These are phyloP conservation scores for sunflower (Helianthus annuus) DNA, from an alignment of 129 eudicot genomes.

Conservation along the genomic window DNA sequence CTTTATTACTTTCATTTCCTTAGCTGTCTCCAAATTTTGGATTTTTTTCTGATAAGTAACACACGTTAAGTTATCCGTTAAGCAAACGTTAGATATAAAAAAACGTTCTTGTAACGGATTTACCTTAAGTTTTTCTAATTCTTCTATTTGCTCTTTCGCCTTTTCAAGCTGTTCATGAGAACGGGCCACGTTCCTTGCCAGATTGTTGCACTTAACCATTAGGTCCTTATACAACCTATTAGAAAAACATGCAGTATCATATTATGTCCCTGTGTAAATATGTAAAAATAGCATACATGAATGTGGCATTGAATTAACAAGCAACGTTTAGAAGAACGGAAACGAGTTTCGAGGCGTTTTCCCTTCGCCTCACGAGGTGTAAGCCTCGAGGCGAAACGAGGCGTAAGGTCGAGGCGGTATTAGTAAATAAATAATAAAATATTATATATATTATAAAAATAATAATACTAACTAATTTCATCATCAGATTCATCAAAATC, in stretches of 20 bases:
- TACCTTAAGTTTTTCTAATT: slow-evolving; percentile 64
- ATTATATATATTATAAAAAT: too few species aligned
- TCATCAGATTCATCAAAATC: too few species aligned
- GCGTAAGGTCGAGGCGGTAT: too few species aligned
- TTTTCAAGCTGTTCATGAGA: slow-evolving; percentile 61
- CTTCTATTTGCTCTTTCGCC: slow-evolving; percentile 51
- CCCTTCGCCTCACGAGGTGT: too few species aligned
- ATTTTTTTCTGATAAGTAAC: slow-evolving; percentile 45
- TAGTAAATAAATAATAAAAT: too few species aligned
- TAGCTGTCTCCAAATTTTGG: slow-evolving; percentile 51
- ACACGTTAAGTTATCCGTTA: neutral
- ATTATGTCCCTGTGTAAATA: neutral
- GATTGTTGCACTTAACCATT: slow-evolving; percentile 59
- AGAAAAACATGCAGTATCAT: neutral
- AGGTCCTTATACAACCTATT: slow-evolving; percentile 70
- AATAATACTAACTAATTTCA: too few species aligned
- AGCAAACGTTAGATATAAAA: slow-evolving; percentile 7
- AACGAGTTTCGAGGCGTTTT: too few species aligned
- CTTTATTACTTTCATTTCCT: slow-evolving; percentile 54
- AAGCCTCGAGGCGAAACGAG: too few species aligned
- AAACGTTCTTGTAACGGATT: neutral
- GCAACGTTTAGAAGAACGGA: too few species aligned
- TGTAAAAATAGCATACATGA: neutral
- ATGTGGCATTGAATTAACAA: too few species aligned
- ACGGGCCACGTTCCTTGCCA: slow-evolving; percentile 72